These are phyloP conservation scores for Neofusicoccum kwambonambiense DNA, from an alignment of 2,329 filamentous ascomycete genomes.

Conservation along the genomic window DNA sequence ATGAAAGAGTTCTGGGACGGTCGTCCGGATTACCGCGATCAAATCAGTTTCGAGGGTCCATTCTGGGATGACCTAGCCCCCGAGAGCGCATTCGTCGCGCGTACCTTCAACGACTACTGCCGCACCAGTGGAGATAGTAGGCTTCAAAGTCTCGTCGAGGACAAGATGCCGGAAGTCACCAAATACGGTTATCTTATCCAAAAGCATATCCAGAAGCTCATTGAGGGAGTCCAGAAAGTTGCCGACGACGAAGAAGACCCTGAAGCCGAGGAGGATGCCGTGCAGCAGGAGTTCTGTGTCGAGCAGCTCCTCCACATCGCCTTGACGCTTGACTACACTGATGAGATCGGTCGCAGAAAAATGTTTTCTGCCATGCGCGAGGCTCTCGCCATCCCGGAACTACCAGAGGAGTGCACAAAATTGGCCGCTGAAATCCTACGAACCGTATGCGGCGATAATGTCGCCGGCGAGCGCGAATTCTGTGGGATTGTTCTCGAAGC, in stretches of 20 bases:
- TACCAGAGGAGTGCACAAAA: constrained; percentile 91
- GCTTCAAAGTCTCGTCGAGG: constrained; percentile 74
- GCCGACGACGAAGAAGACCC: constrained; percentile 52
- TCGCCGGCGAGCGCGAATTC: constrained; percentile 76
- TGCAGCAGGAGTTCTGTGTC: constrained; percentile 91
- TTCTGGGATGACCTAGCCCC: constrained; percentile 82
- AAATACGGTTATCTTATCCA: constrained; percentile 85
- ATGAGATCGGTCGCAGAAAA: constrained; percentile 90
- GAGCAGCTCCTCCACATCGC: constrained; percentile 94
- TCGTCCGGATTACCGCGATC: constrained; percentile 76
- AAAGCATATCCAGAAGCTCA: constrained; percentile 69
- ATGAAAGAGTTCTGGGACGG: constrained; percentile 98
- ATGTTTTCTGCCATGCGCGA: constrained; percentile 93
- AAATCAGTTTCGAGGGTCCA: constrained; percentile 66
- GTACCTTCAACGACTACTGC: constrained; percentile 94
- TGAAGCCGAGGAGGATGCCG: constrained; percentile 68
- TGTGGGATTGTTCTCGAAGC: constrained; percentile 86
- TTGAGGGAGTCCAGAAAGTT: constrained; percentile 61
- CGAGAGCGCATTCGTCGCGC: constrained; percentile 84
- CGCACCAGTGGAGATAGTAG: constrained; percentile 70
- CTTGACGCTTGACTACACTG: constrained; percentile 91
- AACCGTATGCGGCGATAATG: constrained; percentile 74
- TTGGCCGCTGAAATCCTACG: constrained; percentile 79
- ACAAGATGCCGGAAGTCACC: constrained; percentile 93
- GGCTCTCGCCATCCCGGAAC: constrained; percentile 76